Evolutionary conservation across 83 land plant genomes (phyloP).

Genomic region (Diphasiastrum complanatum): DNA sequence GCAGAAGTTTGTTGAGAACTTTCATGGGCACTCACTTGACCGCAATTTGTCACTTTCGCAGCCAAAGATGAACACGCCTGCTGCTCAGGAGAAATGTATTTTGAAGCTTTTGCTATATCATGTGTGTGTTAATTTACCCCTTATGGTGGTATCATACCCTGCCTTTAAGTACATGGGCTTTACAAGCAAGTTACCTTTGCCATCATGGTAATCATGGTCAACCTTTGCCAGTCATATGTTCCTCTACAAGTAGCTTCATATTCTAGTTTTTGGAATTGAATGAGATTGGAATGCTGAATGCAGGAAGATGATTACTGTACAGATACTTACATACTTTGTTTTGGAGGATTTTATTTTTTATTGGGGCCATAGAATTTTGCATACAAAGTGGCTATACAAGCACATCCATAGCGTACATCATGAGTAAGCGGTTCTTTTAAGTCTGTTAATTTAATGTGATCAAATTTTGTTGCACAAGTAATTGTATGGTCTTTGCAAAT

Average conservation of each 20-base stretch:
- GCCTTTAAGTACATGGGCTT: conserved; percentile 94
- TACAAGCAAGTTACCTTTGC: conserved; percentile 77
- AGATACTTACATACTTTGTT: conserved; percentile 81
- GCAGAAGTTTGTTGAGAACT: background rate
- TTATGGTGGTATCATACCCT: conserved; percentile 93
- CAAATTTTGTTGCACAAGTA: no score
- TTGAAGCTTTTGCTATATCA: conserved; percentile 73
- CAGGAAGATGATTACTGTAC: conserved; percentile 76
- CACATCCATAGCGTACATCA: conserved; percentile 99
- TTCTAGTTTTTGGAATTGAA: background rate
- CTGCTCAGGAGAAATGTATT: conserved; percentile 88
- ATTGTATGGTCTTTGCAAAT: no score
- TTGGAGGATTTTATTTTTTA: conserved; percentile 96
- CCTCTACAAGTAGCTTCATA: conserved; percentile 29
- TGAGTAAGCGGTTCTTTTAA: conserved; percentile 59
- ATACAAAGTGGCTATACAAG: conserved; percentile 99
- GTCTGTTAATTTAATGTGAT: background rate
- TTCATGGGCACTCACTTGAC: background rate
- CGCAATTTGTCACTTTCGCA: conserved; percentile 27
- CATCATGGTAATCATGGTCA: conserved; percentile 65
- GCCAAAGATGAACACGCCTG: conserved; percentile 75
- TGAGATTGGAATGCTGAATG: conserved; percentile 11
- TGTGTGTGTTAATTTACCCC: conserved; percentile 85
- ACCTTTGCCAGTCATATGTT: conserved; percentile 15
- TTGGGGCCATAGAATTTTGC: conserved; percentile 92